Evolutionary conservation across 2,329 filamentous ascomycete species (phyloP).

Genomic region (Colletotrichum tropicicola): DNA sequence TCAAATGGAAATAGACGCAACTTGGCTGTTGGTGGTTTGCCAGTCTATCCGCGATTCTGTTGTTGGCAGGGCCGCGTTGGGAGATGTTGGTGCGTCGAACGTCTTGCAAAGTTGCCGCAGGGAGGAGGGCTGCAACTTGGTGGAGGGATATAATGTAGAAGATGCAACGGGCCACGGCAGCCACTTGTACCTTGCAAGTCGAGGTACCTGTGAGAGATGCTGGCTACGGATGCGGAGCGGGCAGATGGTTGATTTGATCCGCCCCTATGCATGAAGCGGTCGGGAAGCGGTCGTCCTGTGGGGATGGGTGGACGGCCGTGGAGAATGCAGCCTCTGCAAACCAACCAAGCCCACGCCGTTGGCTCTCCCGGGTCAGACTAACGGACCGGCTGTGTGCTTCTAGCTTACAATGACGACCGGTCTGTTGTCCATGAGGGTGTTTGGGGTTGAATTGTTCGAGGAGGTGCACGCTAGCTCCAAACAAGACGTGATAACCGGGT

Average conservation of each 20-base stretch:
- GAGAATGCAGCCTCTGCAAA: slow-evolving; percentile 24
- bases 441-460: background rate
- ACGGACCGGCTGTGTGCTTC: background rate
- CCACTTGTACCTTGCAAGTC: slow-evolving; percentile 30
- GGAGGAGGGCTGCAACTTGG: slow-evolving; percentile 27
- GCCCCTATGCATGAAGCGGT: slow-evolving; percentile 30
- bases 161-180: slow-evolving; percentile 8
- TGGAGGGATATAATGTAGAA: slow-evolving; percentile 30
- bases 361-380: slow-evolving; percentile 9
- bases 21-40: slow-evolving; percentile 33
- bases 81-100: slow-evolving; percentile 24
- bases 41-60: slow-evolving; percentile 15
- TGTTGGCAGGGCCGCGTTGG: slow-evolving; percentile 21
- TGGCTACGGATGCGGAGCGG: slow-evolving; percentile 28
- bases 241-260: slow-evolving; percentile 31
- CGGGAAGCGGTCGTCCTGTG: slow-evolving; percentile 25
- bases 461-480: slow-evolving; percentile 15
- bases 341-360: slow-evolving; percentile 15
- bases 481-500: slow-evolving; percentile 15
- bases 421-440: background rate
- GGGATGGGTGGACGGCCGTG: slow-evolving; percentile 27
- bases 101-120: slow-evolving; percentile 26
- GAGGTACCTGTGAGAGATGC: slow-evolving; percentile 31
- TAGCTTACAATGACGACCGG: slow-evolving; percentile 4
- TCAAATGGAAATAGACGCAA: slow-evolving; percentile 26